Percentiles rank a stretch among this genome's conserved stretches.
Evolutionary conservation across 331 rosid genomes (phyloP).

Genomic region (Saraca asoca): DNA sequence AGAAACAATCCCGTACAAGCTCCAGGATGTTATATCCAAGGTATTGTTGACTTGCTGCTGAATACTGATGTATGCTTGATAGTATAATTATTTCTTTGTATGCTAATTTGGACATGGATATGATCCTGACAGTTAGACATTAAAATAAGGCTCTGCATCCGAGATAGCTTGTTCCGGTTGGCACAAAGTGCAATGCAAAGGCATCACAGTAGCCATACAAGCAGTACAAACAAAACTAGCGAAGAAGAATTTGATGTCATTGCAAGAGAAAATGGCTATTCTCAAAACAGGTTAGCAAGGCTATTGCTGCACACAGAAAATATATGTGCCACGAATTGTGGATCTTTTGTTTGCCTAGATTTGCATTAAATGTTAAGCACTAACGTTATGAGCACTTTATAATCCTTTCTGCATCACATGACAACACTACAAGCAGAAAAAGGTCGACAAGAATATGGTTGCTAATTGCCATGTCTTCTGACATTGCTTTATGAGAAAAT

Average conservation of each 20-base stretch:
- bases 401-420: slow-evolving; percentile 2
- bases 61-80: slow-evolving; percentile 15
- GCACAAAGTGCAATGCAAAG: slow-evolving; percentile 79
- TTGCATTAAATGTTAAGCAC: slow-evolving; percentile 13
- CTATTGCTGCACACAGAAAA: slow-evolving; percentile 14
- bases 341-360: background rate
- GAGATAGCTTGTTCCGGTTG: slow-evolving; percentile 91
- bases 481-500: background rate
- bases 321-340: slow-evolving; percentile 12
- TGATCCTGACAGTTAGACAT: slow-evolving; percentile 77
- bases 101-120: slow-evolving; percentile 44
- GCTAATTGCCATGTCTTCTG: background rate
- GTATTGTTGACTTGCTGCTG: slow-evolving; percentile 35
- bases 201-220: slow-evolving; percentile 58
- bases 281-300: slow-evolving; percentile 40
- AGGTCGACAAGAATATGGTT: background rate
- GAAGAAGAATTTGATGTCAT: slow-evolving; percentile 54
- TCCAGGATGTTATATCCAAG: slow-evolving; percentile 52
- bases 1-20: slow-evolving; percentile 48
- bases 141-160: slow-evolving; percentile 67
- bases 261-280: slow-evolving; percentile 55
- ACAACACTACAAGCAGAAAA: slow-evolving; percentile 1
- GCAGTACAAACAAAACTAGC: slow-evolving; percentile 58
- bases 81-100: slow-evolving; percentile 31
- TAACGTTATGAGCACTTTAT: slow-evolving; percentile 2